Percentiles rank a stretch among this genome's conserved stretches.
Conservation (phyloP, 2,329 filamentous ascomycete genomes). For the Aspergillus calidoustus region DNA sequence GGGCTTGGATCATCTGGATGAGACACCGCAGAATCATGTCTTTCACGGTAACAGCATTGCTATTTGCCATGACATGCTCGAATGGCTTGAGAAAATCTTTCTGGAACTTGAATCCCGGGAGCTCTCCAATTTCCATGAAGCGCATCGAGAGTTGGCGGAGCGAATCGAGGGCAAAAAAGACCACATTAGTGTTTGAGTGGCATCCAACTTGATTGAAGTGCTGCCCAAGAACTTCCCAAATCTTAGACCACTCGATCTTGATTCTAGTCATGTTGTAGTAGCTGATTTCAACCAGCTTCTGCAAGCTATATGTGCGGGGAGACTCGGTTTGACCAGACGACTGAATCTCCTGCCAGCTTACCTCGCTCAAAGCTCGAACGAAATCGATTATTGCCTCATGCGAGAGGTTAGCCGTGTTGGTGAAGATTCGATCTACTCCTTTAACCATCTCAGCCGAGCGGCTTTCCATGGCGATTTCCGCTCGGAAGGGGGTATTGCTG, state of each 20-base stretch:
- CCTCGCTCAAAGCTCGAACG: conserved; percentile 86
- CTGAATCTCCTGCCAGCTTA: conserved; percentile 99
- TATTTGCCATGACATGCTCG: conserved; percentile 95
- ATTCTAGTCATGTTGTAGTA: conserved; percentile 99
- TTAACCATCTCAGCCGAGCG: conserved; percentile 92
- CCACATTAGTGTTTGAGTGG: conserved; percentile 93
- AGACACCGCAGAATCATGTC: conserved; percentile 96
- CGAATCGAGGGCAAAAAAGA: conserved; percentile 96
- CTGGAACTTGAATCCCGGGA: conserved; percentile 99
- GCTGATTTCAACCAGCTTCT: conserved; percentile 98
- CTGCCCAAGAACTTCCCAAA: conserved; percentile 96
- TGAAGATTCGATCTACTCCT: conserved; percentile 93
- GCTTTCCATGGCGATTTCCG: conserved; percentile 88
- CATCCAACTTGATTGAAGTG: conserved; percentile 99
- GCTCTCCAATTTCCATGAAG: conserved; percentile 97
- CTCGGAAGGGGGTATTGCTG: conserved; percentile 62
- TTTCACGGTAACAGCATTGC: conserved; percentile 87
- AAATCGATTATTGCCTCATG: conserved; percentile 96
- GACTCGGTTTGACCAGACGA: conserved; percentile 95
- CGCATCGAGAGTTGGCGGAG: conserved; percentile 95
- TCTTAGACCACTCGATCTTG: conserved; percentile 96
- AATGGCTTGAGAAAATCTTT: conserved; percentile 99
- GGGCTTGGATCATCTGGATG: conserved; percentile 98
- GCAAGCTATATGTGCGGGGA: conserved; percentile 92
- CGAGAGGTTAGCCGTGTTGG: conserved; percentile 89